Conservation (phyloP, 2,329 filamentous ascomycete species). For the Sporothrix protearum region DNA sequence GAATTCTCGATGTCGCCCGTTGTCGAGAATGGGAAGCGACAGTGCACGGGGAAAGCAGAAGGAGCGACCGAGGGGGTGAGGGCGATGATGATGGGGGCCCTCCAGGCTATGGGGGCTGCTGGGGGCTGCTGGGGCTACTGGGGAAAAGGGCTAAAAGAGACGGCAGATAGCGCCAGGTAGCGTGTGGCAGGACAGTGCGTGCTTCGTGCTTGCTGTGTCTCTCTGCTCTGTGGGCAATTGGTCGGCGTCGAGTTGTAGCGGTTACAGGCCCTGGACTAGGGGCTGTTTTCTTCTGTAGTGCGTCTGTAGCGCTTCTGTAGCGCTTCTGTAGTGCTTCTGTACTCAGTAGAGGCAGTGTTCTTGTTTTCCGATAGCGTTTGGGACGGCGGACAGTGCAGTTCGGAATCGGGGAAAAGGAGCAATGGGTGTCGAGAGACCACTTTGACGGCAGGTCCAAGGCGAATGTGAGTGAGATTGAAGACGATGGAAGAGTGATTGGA, state of each 20-base stretch:
- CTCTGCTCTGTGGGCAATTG: constrained; percentile 8
- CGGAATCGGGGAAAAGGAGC: not conserved
- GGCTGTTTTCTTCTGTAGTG: constrained; percentile 10
- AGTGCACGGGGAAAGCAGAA: not conserved
- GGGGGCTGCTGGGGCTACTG: not conserved
- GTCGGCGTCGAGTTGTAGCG: constrained; percentile 5
- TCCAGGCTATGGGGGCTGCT: not conserved
- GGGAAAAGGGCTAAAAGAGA: not conserved
- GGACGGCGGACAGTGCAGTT: not conserved
- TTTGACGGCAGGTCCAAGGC: too few species aligned
- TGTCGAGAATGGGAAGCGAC: constrained; percentile 9
- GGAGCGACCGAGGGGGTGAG: constrained; percentile 15
- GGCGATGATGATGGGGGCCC: constrained; percentile 6
- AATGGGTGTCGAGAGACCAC: not conserved
- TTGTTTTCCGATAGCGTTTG: not conserved
- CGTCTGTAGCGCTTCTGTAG: constrained; percentile 1
- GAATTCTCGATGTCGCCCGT: constrained; percentile 2
- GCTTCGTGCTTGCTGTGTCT: constrained; percentile 11
- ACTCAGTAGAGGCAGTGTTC: not conserved
- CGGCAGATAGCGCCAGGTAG: constrained; percentile 13
- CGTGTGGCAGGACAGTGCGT: constrained; percentile 1
- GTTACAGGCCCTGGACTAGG: constrained; percentile 19
- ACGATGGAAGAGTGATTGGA: constrained; percentile 2
- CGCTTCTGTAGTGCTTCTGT: constrained; percentile 5
- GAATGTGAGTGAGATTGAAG: not conserved